Percentiles rank a stretch among this genome's conserved stretches.
Conservation (phyloP, 2,329 filamentous ascomycete genomes). For the Massarina eburnea region DNA sequence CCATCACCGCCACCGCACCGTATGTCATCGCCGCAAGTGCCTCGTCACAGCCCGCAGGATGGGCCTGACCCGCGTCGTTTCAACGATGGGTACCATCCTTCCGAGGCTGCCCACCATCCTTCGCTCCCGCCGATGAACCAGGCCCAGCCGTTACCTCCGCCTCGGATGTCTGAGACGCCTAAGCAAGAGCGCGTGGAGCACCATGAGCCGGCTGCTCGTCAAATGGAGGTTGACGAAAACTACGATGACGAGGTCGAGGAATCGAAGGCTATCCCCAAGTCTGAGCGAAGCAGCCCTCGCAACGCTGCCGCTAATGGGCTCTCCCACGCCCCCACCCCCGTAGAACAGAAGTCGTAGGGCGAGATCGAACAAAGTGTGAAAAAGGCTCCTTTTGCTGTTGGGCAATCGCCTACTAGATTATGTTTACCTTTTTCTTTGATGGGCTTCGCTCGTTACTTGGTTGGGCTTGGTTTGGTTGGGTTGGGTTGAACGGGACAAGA, state of each 20-base stretch:
- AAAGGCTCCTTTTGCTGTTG: background rate
- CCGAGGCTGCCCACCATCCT: constrained; percentile 86
- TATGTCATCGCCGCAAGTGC: constrained; percentile 57
- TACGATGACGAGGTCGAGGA: constrained; percentile 95
- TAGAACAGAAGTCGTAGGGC: constrained; percentile 41
- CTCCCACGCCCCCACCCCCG: constrained; percentile 35
- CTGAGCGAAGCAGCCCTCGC: constrained; percentile 49
- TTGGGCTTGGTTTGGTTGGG: no score
- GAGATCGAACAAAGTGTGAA: no score
- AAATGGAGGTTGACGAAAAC: constrained; percentile 97
- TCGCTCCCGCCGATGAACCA: constrained; percentile 58
- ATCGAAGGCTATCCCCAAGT: constrained; percentile 58
- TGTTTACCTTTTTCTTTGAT: no score
- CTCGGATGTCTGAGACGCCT: constrained; percentile 55
- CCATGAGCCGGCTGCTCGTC: constrained; percentile 83
- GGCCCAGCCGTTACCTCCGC: constrained; percentile 53
- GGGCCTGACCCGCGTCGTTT: constrained; percentile 62
- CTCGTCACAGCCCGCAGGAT: constrained; percentile 74
- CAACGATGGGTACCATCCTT: constrained; percentile 84
- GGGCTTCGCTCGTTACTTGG: no score
- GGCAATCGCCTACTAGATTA: no score
- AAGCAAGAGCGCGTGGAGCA: constrained; percentile 49
- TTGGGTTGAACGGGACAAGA: background rate
- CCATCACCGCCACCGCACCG: constrained; percentile 51
- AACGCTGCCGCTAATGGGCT: constrained; percentile 37